Conservation (phyloP, 306 rosid genomes). For the Hippophae tibetana region DNA sequence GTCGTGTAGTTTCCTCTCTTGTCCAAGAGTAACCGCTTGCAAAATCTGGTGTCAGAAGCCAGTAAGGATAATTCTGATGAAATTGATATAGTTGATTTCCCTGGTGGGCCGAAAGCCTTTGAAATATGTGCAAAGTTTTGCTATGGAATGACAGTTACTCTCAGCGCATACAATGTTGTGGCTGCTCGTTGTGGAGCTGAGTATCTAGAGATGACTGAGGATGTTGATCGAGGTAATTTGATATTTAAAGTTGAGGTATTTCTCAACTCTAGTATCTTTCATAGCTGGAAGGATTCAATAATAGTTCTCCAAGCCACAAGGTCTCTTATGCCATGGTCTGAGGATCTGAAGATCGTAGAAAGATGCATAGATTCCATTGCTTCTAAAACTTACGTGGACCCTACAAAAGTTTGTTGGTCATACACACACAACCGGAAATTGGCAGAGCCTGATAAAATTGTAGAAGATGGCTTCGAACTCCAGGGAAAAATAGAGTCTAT, state of each 20-base stretch:
- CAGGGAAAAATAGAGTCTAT: conserved; percentile 47
- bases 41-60: conserved; percentile 47
- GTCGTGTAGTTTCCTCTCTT: conserved; percentile 71
- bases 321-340: conserved; percentile 88
- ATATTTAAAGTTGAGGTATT: conserved; percentile 87
- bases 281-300: conserved; percentile 96
- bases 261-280: conserved; percentile 82
- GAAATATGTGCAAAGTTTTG: conserved; percentile 94
- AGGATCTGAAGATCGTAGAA: conserved; percentile 76
- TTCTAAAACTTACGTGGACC: conserved; percentile 83
- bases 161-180: conserved; percentile 89
- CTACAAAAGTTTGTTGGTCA: conserved; percentile 74
- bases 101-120: conserved; percentile 89
- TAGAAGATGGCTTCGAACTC: conserved; percentile 40
- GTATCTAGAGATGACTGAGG: conserved; percentile 88
- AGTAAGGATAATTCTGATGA: conserved; percentile 61
- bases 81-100: conserved; percentile 58
- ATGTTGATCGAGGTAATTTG: conserved; percentile 71
- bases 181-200: conserved; percentile 95
- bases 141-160: conserved; percentile 93
- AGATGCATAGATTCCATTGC: conserved; percentile 97
- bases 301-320: conserved; percentile 85
- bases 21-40: conserved; percentile 77
- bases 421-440: conserved; percentile 75
- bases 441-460: conserved; percentile 44